Evolutionary conservation across 2,329 filamentous ascomycete species (phyloP), one percentile per base, ranked within the genome.

Genomic region (Ophiostoma ips): DNA sequence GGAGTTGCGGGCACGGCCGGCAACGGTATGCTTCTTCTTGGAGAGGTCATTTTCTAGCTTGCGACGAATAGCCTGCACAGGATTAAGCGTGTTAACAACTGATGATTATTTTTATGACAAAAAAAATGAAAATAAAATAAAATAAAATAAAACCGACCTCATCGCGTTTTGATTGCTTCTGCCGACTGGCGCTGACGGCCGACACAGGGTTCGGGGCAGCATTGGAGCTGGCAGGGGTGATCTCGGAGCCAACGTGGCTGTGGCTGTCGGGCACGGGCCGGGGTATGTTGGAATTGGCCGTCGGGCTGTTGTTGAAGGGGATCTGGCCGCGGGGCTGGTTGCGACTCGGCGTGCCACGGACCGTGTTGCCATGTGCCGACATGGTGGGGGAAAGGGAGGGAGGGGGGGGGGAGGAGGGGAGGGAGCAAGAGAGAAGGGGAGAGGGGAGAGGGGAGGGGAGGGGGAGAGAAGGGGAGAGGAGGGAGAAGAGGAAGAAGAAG

Each of bases 41-140:
- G 80, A 94, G 70, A 98, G 83, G 65, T 98, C 92, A 63, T 79
- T 90, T 73, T 98, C 92, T 73, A 98, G 84, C 73, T 95, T 96
- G 62, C 81, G 82, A 61, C 92, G 87, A 64, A 98, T 96, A 48
- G 92, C 92, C 92, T 96, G 63, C 56, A 56, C 56, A 54, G 58
- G 24, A 28, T 28, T 28, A 28, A 28, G 8, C 24, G 24, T 4
- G n/a, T n/a, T n/a, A n/a, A n/a, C n/a, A n/a, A n/a, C n/a, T n/a
- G n/a, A n/a, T n/a, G n/a, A n/a, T n/a, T n/a, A 28, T 8, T 4
- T 28, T 8, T 28, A 4, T 28, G 24, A 8, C 24, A 28, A 8
- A 28, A 28, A 28, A 36, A 11, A 28, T 21, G 9, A 12, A 38
- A 11, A 7, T 28, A n/a, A 9, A 10, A n/a, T 7, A 10, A 16